Evolutionary conservation across 106 monocot species (phyloP).

Genomic region (Dendrobium nobile): DNA sequence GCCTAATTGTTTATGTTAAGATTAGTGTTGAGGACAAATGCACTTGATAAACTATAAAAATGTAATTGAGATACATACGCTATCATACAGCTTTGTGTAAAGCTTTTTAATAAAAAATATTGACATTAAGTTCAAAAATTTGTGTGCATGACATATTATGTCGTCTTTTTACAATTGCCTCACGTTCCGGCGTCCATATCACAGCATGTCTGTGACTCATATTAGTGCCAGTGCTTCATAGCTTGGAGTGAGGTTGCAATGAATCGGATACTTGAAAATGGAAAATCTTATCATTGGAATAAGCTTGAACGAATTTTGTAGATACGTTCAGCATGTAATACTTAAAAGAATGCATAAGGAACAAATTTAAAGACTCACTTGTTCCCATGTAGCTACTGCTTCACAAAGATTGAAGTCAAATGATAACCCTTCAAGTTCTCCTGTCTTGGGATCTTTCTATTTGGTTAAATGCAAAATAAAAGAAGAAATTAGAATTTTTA

Average conservation of each 20-base stretch:
- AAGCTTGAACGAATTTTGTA: neutral
- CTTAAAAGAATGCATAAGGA: neutral
- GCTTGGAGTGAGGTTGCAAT: neutral
- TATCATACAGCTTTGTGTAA: too few species aligned
- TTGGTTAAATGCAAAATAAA: slow-evolving; percentile 7
- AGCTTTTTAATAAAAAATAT: too few species aligned
- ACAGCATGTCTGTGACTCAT: neutral
- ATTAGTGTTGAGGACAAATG: too few species aligned
- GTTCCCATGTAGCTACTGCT: slow-evolving; percentile 92
- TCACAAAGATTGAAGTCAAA: slow-evolving; percentile 98
- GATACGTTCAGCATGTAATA: neutral
- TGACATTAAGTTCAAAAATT: too few species aligned
- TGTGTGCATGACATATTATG: neutral
- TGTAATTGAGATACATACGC: too few species aligned
- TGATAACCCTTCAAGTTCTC: slow-evolving; percentile 81
- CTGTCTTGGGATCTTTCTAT: slow-evolving; percentile 88
- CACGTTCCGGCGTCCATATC: neutral
- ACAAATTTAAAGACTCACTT: slow-evolving; percentile 33
- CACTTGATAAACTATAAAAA: too few species aligned
- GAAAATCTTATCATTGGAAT: neutral
- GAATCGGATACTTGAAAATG: neutral
- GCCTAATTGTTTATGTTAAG: too few species aligned
- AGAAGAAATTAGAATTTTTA: neutral
- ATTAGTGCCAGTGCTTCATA: neutral
- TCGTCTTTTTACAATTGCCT: neutral